Percentiles rank a stretch among this genome's conserved stretches.
Conservation (phyloP, 2,329 filamentous ascomycete species). For the Epichloe coenophiala region DNA sequence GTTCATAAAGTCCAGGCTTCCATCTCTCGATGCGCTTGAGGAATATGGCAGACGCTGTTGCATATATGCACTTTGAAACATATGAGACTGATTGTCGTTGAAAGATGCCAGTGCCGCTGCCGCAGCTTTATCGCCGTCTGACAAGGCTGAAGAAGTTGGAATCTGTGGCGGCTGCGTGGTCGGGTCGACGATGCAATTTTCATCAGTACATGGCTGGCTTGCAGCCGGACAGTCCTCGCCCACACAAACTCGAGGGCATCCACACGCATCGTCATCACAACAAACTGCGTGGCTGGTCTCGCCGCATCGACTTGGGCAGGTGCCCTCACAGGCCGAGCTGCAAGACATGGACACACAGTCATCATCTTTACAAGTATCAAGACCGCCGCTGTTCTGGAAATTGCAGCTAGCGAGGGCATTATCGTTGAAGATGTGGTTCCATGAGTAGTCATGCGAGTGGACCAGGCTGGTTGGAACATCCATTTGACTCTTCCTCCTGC, state of each 20-base stretch:
- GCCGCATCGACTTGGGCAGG: conserved; percentile 22
- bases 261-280: conserved; percentile 23
- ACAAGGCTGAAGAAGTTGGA: conserved; percentile 4
- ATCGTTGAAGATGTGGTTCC: conserved; percentile 9
- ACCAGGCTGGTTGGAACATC: conserved; percentile 1
- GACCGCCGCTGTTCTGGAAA: background rate
- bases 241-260: conserved; percentile 12
- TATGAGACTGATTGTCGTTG: conserved; percentile 10
- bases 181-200: conserved; percentile 18
- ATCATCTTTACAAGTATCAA: conserved; percentile 9
- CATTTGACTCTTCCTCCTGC: background rate
- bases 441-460: conserved; percentile 7
- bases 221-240: conserved; percentile 23
- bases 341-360: conserved; percentile 21
- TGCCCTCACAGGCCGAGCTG: conserved; percentile 21
- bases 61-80: conserved; percentile 5
- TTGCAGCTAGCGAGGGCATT: conserved; percentile 2
- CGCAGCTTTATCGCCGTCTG: conserved; percentile 14
- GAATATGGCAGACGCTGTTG: conserved; percentile 5
- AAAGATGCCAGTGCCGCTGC: conserved; percentile 19
- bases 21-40: conserved; percentile 1
- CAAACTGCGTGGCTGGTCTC: conserved; percentile 18
- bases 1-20: conserved; percentile 3
- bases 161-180: background rate
- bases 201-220: conserved; percentile 21